Conservation (phyloP, 768 basidiomycete species). For the Trametes maxima region DNA sequence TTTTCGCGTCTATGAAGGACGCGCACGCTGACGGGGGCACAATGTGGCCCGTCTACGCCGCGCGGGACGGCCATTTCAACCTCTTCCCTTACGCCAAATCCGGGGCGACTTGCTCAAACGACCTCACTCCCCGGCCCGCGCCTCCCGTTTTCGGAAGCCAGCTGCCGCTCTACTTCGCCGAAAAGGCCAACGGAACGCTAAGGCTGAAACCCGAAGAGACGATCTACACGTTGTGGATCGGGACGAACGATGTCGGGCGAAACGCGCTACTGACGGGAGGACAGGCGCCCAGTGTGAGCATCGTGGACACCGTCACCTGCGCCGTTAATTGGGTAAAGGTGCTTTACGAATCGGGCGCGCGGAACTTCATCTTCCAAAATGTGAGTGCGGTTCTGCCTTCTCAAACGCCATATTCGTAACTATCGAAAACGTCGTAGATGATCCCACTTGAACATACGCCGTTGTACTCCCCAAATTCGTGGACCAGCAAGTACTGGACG, state of each 20-base stretch:
- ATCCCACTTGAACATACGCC: slow-evolving; percentile 36
- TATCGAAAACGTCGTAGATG: slow-evolving; percentile 30
- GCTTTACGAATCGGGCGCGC: slow-evolving; percentile 58
- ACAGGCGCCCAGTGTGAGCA: slow-evolving; percentile 46
- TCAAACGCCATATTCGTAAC: not conserved
- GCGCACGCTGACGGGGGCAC: slow-evolving; percentile 42
- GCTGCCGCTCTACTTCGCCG: slow-evolving; percentile 53
- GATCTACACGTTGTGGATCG: slow-evolving; percentile 69
- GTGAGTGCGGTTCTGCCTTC: slow-evolving; percentile 37
- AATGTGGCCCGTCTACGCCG: slow-evolving; percentile 61
- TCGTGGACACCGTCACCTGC: slow-evolving; percentile 64
- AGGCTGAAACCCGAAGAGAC: slow-evolving; percentile 48
- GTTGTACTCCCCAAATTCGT: slow-evolving; percentile 36
- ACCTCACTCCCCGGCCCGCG: slow-evolving; percentile 57
- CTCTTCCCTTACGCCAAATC: slow-evolving; percentile 61
- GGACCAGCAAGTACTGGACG: slow-evolving; percentile 38
- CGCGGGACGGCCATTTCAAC: slow-evolving; percentile 52
- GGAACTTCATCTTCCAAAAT: slow-evolving; percentile 72
- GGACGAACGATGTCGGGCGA: slow-evolving; percentile 57
- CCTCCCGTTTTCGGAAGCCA: slow-evolving; percentile 62
- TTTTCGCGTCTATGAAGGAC: not conserved
- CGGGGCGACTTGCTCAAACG: slow-evolving; percentile 69
- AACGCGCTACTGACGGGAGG: slow-evolving; percentile 56
- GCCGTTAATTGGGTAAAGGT: slow-evolving; percentile 61
- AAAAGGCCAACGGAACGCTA: slow-evolving; percentile 46